Evolutionary conservation across 2,329 filamentous ascomycete species (phyloP).

Genomic region (Dryadomyces quercus-mongolicae): DNA sequence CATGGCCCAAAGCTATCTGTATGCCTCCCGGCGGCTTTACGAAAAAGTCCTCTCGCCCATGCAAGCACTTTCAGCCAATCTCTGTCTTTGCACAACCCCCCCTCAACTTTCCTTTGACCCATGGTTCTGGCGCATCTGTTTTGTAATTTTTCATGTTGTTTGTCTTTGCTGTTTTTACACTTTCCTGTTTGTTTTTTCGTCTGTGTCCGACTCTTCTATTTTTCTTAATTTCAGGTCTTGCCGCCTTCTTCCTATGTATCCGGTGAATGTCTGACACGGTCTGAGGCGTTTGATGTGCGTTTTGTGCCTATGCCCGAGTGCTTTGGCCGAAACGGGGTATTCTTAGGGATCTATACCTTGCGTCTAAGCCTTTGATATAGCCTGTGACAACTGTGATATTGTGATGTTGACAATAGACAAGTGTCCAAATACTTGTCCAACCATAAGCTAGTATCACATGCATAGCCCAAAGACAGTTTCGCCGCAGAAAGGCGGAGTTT

Average conservation of each 20-base stretch:
- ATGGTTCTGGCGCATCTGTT: background rate
- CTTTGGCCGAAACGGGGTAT: too few relatives aligned
- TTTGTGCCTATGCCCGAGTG: too few relatives aligned
- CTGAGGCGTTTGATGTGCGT: too few relatives aligned
- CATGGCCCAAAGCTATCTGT: background rate
- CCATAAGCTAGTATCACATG: too few relatives aligned
- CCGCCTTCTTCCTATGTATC: background rate
- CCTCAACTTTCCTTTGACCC: background rate
- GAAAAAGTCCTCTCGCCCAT: background rate
- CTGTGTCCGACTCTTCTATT: background rate
- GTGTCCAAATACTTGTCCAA: too few relatives aligned
- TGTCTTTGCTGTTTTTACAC: background rate
- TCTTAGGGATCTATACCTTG: too few relatives aligned
- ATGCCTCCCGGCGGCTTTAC: background rate
- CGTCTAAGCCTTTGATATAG: too few relatives aligned
- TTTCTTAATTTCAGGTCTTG: background rate
- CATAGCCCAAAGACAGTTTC: too few relatives aligned
- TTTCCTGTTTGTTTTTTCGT: background rate
- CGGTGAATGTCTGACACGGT: background rate
- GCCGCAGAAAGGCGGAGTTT: too few relatives aligned
- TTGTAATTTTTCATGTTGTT: background rate
- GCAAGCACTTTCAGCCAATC: background rate
- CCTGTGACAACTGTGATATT: too few relatives aligned
- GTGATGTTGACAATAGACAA: too few relatives aligned
- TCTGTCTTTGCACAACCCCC: background rate